phyloP scores from a whole-genome alignment of 352 stramenopile genomes.

The Phytophthora europaea region DNA sequence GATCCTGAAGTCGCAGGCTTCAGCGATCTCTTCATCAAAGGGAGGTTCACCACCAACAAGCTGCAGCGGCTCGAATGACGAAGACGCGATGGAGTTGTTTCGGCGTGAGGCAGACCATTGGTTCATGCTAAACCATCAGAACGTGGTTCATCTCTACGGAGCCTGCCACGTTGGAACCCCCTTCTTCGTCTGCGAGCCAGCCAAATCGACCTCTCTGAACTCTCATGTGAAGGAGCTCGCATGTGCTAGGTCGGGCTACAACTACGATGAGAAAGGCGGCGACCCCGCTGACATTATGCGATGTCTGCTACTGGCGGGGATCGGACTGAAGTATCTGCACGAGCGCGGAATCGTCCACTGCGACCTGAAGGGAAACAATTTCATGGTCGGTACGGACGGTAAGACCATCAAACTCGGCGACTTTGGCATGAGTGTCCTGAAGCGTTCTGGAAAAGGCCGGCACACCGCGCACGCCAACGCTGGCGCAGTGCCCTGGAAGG shows the following conservation, averaged over 20 bases:
- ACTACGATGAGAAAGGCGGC: slow-evolving; percentile 23
- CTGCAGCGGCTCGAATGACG: slow-evolving; percentile 9
- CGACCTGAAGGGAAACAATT: slow-evolving; percentile 50
- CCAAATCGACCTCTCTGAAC: slow-evolving; percentile 28
- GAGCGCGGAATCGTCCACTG: slow-evolving; percentile 40
- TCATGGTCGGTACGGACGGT: slow-evolving; percentile 39
- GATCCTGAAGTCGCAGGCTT: slow-evolving; percentile 22
- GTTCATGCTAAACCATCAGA: slow-evolving; percentile 45
- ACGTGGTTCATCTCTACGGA: slow-evolving; percentile 45
- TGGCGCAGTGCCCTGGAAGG: slow-evolving; percentile 42
- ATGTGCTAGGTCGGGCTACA: slow-evolving; percentile 9
- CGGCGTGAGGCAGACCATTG: slow-evolving; percentile 39
- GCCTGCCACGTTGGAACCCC: slow-evolving; percentile 39
- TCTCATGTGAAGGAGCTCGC: slow-evolving; percentile 33
- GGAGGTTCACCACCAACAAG: slow-evolving; percentile 12
- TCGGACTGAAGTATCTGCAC: slow-evolving; percentile 51
- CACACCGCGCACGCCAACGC: slow-evolving; percentile 6
- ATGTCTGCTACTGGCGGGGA: slow-evolving; percentile 30
- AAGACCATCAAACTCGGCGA: slow-evolving; percentile 46
- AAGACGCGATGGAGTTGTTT: slow-evolving; percentile 38
- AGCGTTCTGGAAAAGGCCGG: slow-evolving; percentile 23
- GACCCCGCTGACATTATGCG: slow-evolving; percentile 36
- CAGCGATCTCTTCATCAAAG: slow-evolving; percentile 1
- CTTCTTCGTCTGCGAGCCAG: slow-evolving; percentile 45
- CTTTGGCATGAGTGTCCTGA: slow-evolving; percentile 44